A percentile compares a stretch with the other conserved stretches of the same genome.
phyloP scores from a whole-genome alignment of 2,329 filamentous ascomycete genomes.

The Cladosporium oxysporum region DNA sequence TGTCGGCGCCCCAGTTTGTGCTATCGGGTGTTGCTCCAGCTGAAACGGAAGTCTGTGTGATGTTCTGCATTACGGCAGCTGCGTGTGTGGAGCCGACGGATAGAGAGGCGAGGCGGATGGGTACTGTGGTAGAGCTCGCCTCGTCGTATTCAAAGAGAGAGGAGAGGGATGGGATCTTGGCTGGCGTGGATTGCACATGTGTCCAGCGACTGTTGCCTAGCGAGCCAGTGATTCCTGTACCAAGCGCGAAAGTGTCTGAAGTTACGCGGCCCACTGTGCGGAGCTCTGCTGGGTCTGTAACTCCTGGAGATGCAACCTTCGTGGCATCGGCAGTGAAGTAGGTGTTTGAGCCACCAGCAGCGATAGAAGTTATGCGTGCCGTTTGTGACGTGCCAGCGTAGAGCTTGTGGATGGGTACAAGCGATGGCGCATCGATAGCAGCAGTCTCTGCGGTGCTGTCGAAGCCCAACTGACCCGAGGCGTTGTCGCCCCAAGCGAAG shows the following conservation, averaged over 20 bases:
- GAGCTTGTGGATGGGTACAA: constrained; percentile 69
- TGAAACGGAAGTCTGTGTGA: constrained; percentile 56
- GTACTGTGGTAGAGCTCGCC: constrained; percentile 62
- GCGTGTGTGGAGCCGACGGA: constrained; percentile 79
- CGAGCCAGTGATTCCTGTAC: constrained; percentile 78
- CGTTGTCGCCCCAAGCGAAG: constrained; percentile 90
- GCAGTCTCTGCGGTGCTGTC: constrained; percentile 64
- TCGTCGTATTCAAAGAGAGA: constrained; percentile 89
- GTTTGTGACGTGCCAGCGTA: constrained; percentile 67
- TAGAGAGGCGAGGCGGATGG: constrained; percentile 74
- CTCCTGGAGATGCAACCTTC: constrained; percentile 45
- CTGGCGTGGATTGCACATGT: constrained; percentile 75
- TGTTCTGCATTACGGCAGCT: constrained; percentile 80
- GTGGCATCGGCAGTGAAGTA: constrained; percentile 84
- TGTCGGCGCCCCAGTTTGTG: constrained; percentile 85
- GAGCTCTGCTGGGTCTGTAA: constrained; percentile 34
- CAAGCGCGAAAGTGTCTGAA: constrained; percentile 83
- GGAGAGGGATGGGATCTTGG: constrained; percentile 80
- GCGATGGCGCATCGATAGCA: constrained; percentile 68
- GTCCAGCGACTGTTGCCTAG: constrained; percentile 88
- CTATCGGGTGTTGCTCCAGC: constrained; percentile 60
- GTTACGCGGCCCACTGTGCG: constrained; percentile 58
- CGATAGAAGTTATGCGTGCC: constrained; percentile 72
- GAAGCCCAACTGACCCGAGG: constrained; percentile 86
- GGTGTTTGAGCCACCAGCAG: constrained; percentile 82